A percentile compares a stretch with the other conserved stretches of the same genome.
Conservation (phyloP, 2,329 filamentous ascomycete species). For the Grosmannia huntii region DNA sequence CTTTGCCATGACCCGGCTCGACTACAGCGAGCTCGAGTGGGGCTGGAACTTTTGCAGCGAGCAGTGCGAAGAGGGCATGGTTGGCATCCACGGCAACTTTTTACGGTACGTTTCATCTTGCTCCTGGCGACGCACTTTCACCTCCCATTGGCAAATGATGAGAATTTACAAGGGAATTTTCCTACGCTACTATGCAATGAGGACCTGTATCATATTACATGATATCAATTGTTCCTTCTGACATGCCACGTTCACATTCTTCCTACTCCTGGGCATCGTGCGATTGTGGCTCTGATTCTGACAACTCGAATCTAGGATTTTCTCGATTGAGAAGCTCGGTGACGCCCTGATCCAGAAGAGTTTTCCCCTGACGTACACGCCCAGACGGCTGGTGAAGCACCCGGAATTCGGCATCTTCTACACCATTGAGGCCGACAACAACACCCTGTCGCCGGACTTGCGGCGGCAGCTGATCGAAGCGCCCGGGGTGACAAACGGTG, state of each 20-base stretch:
- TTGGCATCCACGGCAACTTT: constrained; percentile 82
- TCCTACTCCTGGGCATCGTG: neutral
- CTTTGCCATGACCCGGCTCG: constrained; percentile 85
- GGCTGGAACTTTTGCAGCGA: constrained; percentile 96
- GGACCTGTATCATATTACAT: constrained; percentile 34
- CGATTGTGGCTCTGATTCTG: neutral
- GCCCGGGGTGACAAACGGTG: constrained; percentile 56
- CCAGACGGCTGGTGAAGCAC: constrained; percentile 75
- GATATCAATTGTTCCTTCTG: constrained; percentile 98
- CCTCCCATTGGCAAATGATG: constrained; percentile 38
- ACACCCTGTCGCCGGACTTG: constrained; percentile 72
- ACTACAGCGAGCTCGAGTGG: constrained; percentile 80
- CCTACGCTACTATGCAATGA: constrained; percentile 44
- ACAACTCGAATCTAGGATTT: constrained; percentile 51
- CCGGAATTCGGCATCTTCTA: constrained; percentile 86
- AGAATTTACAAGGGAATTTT: constrained; percentile 37
- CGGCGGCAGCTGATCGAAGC: constrained; percentile 63
- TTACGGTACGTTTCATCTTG: constrained; percentile 56
- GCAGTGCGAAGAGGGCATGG: constrained; percentile 85
- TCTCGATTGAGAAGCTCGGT: constrained; percentile 75
- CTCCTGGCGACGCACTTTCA: constrained; percentile 12
- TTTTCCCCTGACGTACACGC: constrained; percentile 80
- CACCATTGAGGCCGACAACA: constrained; percentile 86
- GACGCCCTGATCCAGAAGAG: constrained; percentile 80
- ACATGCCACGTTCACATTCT: constrained; percentile 28